Conservation (phyloP, 148 eudicot species). For the Hydrangea macrophylla region DNA sequence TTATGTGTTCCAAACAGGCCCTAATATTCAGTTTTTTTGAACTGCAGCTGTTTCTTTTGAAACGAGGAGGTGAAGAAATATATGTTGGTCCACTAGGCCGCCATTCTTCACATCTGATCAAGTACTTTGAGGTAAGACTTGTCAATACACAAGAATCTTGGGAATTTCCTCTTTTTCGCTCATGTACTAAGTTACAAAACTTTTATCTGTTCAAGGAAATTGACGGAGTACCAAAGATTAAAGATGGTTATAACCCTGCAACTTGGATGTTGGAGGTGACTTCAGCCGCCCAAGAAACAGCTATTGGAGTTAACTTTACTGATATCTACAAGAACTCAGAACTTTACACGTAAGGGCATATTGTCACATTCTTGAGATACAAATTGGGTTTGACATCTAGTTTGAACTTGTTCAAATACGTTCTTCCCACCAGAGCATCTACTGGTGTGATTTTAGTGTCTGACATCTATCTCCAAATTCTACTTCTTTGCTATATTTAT, state of each 20-base stretch:
- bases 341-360: conserved; percentile 30
- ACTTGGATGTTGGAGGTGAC: conserved; percentile 69
- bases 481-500: no score
- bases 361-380: no score
- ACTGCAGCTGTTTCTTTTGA: conserved; percentile 48
- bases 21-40: not conserved
- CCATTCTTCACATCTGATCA: conserved; percentile 34
- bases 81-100: conserved; percentile 54
- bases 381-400: no score
- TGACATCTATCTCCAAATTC: no score
- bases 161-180: not conserved
- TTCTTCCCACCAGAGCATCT: no score
- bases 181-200: not conserved
- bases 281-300: conserved; percentile 39
- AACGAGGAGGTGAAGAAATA: conserved; percentile 60
- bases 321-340: conserved; percentile 43
- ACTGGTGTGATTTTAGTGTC: no score
- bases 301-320: conserved; percentile 38
- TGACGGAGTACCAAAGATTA: conserved; percentile 41
- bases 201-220: conserved; percentile 28
- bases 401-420: not conserved
- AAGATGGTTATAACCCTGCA: conserved; percentile 61
- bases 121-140: conserved; percentile 53
- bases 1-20: no score
- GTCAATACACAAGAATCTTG: not conserved